These are phyloP conservation scores for Tylopilus sp. DNA, from an alignment of 768 basidiomycete genomes.

Conservation along the genomic window DNA sequence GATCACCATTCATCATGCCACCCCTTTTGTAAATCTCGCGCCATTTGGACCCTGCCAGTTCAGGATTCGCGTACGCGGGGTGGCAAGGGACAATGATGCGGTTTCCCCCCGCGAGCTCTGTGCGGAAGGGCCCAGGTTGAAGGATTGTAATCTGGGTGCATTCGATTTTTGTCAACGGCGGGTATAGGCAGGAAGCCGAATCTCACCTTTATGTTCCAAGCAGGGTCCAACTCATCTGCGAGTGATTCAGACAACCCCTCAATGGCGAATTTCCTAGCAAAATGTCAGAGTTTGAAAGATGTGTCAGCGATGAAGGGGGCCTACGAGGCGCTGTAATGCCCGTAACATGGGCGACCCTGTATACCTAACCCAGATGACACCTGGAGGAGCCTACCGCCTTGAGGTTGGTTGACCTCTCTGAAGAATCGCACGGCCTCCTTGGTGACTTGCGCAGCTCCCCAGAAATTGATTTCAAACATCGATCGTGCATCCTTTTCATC, in stretches of 20 bases:
- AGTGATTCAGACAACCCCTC: constrained; percentile 27
- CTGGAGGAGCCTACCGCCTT: constrained; percentile 36
- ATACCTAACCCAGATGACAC: constrained; percentile 29
- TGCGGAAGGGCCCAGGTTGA: constrained; percentile 21
- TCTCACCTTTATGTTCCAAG: constrained; percentile 23
- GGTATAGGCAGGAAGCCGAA: not conserved
- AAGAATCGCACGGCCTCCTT: constrained; percentile 33
- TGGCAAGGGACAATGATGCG: not conserved
- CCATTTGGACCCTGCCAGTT: constrained; percentile 8
- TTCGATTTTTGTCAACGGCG: not conserved
- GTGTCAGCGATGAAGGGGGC: not conserved
- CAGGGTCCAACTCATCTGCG: constrained; percentile 2
- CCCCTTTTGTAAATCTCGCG: not conserved
- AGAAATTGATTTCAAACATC: constrained; percentile 39
- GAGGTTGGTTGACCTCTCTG: constrained; percentile 36
- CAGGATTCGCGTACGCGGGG: constrained; percentile 16
- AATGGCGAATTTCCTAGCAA: constrained; percentile 20
- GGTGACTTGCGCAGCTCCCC: constrained; percentile 31
- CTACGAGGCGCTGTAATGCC: constrained; percentile 29
- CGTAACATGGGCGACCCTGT: not conserved
- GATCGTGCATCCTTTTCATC: constrained; percentile 29
- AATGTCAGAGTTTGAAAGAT: not conserved
- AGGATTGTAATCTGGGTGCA: constrained; percentile 19
- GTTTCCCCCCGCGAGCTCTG: not conserved
- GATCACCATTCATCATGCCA: constrained; percentile 5